A percentile compares a stretch with the other conserved stretches of the same genome.
Evolutionary conservation across 495 filamentous ascomycete species (phyloP).

Genomic region (Alectoria sarmentosa): DNA sequence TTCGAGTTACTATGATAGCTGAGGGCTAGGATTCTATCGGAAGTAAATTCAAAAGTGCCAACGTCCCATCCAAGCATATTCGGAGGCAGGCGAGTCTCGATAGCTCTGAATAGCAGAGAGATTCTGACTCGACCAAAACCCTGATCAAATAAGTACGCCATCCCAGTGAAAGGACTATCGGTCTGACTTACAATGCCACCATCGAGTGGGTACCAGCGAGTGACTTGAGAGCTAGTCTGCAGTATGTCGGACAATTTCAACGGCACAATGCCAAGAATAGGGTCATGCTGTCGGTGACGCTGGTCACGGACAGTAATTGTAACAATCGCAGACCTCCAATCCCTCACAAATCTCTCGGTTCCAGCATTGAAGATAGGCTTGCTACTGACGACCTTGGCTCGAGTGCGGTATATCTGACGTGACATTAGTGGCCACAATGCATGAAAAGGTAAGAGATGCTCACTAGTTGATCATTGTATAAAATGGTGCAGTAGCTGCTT

Average conservation of each 20-base stretch:
- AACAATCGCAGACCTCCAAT: slow-evolving; percentile 82
- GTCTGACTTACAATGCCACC: slow-evolving; percentile 45
- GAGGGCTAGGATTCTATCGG: slow-evolving; percentile 54
- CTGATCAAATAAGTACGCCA: slow-evolving; percentile 52
- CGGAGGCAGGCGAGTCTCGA: slow-evolving; percentile 76
- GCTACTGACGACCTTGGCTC: slow-evolving; percentile 82
- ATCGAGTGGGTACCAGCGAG: slow-evolving; percentile 60
- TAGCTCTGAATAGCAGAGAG: slow-evolving; percentile 75
- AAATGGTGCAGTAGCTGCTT: slow-evolving; percentile 84
- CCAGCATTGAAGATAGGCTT: slow-evolving; percentile 96
- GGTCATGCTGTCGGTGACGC: slow-evolving; percentile 85
- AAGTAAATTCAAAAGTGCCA: slow-evolving; percentile 81
- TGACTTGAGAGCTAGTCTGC: slow-evolving; percentile 75
- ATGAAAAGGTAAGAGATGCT: slow-evolving; percentile 10
- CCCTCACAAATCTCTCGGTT: slow-evolving; percentile 88
- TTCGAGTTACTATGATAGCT: slow-evolving; percentile 54
- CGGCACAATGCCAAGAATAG: slow-evolving; percentile 85
- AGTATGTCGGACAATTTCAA: slow-evolving; percentile 81
- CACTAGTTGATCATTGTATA: slow-evolving; percentile 80
- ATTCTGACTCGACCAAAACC: slow-evolving; percentile 89
- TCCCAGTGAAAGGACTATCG: slow-evolving; percentile 39
- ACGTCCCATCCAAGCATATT: slow-evolving; percentile 85
- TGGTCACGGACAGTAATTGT: slow-evolving; percentile 83
- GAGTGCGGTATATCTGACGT: slow-evolving; percentile 69
- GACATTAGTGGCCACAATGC: background rate